Percentiles rank a stretch among this genome's conserved stretches.
phyloP scores from a whole-genome alignment of 306 rosid species.

The Castanopsis chinensis region DNA sequence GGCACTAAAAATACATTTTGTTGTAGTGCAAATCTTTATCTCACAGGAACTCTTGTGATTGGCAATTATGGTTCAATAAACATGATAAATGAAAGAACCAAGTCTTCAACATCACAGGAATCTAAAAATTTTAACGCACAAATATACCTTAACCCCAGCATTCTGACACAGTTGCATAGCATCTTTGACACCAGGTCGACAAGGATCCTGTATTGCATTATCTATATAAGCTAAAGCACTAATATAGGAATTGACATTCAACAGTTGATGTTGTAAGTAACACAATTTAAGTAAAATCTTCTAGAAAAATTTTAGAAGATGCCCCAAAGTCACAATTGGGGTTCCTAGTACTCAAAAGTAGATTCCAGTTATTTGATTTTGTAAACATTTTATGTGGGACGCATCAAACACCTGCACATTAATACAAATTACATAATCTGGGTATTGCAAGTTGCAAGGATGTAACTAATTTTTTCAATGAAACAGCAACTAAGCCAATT shows the following conservation, averaged over 20 bases:
- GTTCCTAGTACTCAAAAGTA: no score
- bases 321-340: neutral
- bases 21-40: no score
- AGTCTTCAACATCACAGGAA: constrained; percentile 4
- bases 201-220: constrained; percentile 73
- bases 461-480: no score
- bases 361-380: no score
- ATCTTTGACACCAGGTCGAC: constrained; percentile 71
- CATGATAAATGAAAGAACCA: neutral
- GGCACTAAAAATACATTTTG: no score
- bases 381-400: no score
- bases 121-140: neutral
- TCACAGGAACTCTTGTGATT: neutral
- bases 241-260: neutral
- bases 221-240: neutral
- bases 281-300: neutral
- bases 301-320: neutral
- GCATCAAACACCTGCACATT: no score
- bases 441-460: no score
- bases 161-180: constrained; percentile 81
- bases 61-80: neutral
- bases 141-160: constrained; percentile 92
- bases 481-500: no score
- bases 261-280: neutral
- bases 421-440: no score